Conservation (phyloP, 192 early-diverging fungal genomes). For the Coemansia sp. region DNA sequence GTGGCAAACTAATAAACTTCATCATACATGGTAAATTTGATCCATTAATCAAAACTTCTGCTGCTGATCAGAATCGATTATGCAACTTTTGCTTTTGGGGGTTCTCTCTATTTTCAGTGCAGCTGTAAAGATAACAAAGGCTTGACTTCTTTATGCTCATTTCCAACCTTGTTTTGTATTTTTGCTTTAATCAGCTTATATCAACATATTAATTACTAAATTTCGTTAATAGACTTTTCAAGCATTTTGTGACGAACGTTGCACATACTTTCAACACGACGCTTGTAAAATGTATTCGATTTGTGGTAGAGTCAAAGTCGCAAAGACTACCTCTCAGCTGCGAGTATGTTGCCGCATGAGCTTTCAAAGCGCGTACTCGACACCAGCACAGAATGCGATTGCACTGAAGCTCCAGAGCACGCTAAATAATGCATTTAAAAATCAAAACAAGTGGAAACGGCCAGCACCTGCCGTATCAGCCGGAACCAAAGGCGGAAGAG, state of each 20-base stretch:
- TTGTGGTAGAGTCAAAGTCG: background rate
- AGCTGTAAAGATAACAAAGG: too few relatives aligned
- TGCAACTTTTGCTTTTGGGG: too few relatives aligned
- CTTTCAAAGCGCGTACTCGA: background rate
- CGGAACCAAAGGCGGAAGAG: background rate
- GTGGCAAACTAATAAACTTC: too few relatives aligned
- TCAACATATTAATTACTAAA: too few relatives aligned
- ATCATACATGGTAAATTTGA: too few relatives aligned
- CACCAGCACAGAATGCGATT: background rate
- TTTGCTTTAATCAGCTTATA: too few relatives aligned
- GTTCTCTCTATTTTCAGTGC: too few relatives aligned
- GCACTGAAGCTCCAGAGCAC: background rate
- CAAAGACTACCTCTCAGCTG: background rate
- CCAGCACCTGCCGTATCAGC: background rate
- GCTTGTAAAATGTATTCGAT: constrained; percentile 7
- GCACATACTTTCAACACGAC: background rate
- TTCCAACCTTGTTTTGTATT: too few relatives aligned
- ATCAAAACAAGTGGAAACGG: background rate
- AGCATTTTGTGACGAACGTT: background rate
- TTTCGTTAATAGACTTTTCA: background rate
- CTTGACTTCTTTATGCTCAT: too few relatives aligned
- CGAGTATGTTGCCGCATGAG: background rate
- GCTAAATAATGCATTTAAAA: background rate
- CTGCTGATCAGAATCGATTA: too few relatives aligned
- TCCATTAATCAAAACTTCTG: too few relatives aligned